Base-by-base conservation (phyloP, 2,329 filamentous ascomycete genomes). In the Eutypa lata region DNA sequence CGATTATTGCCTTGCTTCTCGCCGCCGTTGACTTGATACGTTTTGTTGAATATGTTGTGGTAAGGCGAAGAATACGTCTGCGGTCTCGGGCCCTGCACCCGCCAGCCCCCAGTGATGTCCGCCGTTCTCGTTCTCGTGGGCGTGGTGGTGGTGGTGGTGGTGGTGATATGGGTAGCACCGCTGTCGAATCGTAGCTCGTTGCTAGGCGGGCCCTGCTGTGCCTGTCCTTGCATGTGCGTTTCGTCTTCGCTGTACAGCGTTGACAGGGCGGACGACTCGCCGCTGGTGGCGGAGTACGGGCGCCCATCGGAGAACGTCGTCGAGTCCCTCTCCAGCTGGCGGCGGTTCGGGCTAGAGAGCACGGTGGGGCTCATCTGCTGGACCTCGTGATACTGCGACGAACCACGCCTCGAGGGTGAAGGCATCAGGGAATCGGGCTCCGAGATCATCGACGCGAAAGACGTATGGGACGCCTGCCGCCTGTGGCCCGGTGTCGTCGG, bases 231-330 rank as follows among this genome's bases (percentile, higher is more conserved):
- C 7, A 75, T 72, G 8, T 76, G 72, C 1, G 71, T 68, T 50
- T 81, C 79, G 28, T 80, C 78, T 47, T 76, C 77, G 53, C 80
- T 83, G 56, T 82, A 82, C 5, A 84, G 64, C 0, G 81, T 84
- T 3, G 81, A 84, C 5, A 84, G 68, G 2, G 78, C 76, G 38
- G 79, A 82, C 0, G 79, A 82, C 14, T 72, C 67, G 8, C 77
- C 71, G 55, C 76, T 81, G 3, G 72, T 58, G 24, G 54, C 51
- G 0, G 66, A 66, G 40, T 59, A 64, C 16, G 63, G 57, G 2
- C 57, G 58, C 8, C 42, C 44, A 42, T 53, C 59, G 10, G 52
- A 55, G 2, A 47, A 49, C 4, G 54, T 49, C 26, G 55, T 52
- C 10, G 49, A 18, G 10, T 53, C 52, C 26, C 48, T 52, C 1